These are phyloP conservation scores for Sarocladium strictum DNA, from an alignment of 2,329 filamentous ascomycete genomes.

Conservation along the genomic window DNA sequence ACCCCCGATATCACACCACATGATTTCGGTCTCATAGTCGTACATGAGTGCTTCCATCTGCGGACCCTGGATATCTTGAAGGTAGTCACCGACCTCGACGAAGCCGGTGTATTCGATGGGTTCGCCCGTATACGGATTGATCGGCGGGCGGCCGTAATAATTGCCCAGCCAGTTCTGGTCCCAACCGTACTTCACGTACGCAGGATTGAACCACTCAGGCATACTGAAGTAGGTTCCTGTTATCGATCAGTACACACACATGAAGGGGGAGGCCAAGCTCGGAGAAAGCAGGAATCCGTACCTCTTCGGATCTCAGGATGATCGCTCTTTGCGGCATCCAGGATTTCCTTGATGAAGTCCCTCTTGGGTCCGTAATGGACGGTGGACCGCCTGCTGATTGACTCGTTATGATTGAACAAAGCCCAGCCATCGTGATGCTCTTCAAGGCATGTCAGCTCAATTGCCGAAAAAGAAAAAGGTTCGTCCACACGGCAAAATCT, in stretches of 20 bases:
- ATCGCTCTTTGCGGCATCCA: conserved; percentile 21
- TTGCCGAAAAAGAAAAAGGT: too few relatives aligned
- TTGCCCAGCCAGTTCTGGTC: neutral
- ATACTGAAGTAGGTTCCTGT: conserved; percentile 43
- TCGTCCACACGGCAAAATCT: too few relatives aligned
- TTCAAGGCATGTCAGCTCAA: too few relatives aligned
- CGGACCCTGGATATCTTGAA: conserved; percentile 35
- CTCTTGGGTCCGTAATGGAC: conserved; percentile 32
- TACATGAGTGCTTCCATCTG: conserved; percentile 38
- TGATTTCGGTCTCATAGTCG: conserved; percentile 36
- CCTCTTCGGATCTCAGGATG: conserved; percentile 16
- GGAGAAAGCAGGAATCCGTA: too few relatives aligned
- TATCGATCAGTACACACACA: too few relatives aligned
- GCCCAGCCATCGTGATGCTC: conserved; percentile 41
- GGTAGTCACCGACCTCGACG: conserved; percentile 31
- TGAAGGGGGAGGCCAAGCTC: too few relatives aligned
- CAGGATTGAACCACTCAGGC: conserved; percentile 44
- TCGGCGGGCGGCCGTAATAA: conserved; percentile 18
- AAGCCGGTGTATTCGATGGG: conserved; percentile 34
- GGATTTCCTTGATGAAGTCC: conserved; percentile 26
- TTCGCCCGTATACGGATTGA: conserved; percentile 36
- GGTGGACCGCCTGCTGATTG: conserved; percentile 31
- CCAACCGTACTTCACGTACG: conserved; percentile 29
- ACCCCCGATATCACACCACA: conserved; percentile 42
- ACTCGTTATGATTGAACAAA: conserved; percentile 32